Conservation (phyloP, 257 asterid genomes). For the Gynochthodes officinalis region DNA sequence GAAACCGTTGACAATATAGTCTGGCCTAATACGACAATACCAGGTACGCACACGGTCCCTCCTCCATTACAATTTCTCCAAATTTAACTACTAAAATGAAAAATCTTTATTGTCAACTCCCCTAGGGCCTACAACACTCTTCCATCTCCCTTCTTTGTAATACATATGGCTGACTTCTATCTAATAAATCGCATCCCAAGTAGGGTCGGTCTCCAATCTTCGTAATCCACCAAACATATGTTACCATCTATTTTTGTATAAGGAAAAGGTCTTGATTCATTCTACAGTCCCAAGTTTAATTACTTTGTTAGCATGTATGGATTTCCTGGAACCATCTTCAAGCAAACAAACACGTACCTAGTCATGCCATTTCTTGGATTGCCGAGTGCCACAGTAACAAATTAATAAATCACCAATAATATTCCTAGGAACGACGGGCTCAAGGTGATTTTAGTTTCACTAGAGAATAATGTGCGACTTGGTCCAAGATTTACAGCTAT, state of each 20-base stretch:
- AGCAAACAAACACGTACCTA: background rate
- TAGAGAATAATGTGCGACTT: too few species aligned
- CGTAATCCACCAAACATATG: background rate
- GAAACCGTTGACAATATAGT: constrained; percentile 50
- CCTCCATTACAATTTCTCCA: constrained; percentile 8
- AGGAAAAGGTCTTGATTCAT: background rate
- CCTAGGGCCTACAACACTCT: constrained; percentile 16
- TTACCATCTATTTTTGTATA: background rate
- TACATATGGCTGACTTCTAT: constrained; percentile 12
- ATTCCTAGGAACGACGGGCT: too few species aligned
- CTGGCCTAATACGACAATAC: constrained; percentile 12
- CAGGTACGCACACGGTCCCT: constrained; percentile 11
- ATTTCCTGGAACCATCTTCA: background rate
- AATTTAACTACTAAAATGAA: background rate
- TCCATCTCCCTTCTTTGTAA: background rate
- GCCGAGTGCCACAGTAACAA: background rate
- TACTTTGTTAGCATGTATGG: background rate
- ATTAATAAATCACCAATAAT: too few species aligned
- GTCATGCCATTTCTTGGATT: constrained; percentile 15
- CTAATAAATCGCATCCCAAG: background rate
- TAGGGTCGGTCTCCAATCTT: background rate
- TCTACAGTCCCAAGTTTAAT: too few species aligned
- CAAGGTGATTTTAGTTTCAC: too few species aligned
- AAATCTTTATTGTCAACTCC: constrained; percentile 21
- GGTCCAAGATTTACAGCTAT: constrained; percentile 9